Conservation (phyloP, 2,329 filamentous ascomycete genomes). For the Aspergillus sojae region DNA sequence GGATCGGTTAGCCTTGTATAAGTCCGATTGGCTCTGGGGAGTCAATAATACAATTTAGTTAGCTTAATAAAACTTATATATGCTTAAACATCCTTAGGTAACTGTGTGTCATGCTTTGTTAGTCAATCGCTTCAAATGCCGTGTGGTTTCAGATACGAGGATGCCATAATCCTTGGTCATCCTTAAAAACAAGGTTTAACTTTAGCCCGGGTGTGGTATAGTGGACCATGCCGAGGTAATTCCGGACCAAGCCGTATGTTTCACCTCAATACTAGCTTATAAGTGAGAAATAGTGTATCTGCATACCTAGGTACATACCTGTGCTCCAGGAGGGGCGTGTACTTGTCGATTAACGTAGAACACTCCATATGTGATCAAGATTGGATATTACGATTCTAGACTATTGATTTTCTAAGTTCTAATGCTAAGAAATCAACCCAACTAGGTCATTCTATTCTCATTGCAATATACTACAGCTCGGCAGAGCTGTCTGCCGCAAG, state of each 20-base stretch:
- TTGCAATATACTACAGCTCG: too few species aligned
- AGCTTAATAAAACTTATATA: neutral
- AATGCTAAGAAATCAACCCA: fast-evolving
- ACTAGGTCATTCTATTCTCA: too few species aligned
- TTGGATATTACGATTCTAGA: too few species aligned
- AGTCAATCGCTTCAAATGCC: neutral
- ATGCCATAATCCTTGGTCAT: neutral
- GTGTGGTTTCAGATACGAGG: neutral
- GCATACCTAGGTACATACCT: too few species aligned
- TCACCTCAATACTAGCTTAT: neutral
- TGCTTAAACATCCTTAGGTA: neutral
- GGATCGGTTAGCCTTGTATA: neutral
- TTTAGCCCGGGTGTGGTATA: neutral
- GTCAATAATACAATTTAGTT: neutral
- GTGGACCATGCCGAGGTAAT: neutral
- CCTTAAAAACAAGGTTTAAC: neutral
- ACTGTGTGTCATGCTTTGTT: neutral
- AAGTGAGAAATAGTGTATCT: neutral
- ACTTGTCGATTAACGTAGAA: too few species aligned
- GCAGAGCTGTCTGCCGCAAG: too few species aligned
- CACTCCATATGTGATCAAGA: too few species aligned
- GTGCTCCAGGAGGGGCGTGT: too few species aligned
- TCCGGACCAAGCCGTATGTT: too few species aligned
- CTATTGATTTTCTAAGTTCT: too few species aligned
- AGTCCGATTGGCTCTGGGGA: neutral